Evolutionary conservation across 2,329 filamentous ascomycete species (phyloP), one percentile per base, ranked within the genome.

Genomic region (Aquanectria penicillioides): DNA sequence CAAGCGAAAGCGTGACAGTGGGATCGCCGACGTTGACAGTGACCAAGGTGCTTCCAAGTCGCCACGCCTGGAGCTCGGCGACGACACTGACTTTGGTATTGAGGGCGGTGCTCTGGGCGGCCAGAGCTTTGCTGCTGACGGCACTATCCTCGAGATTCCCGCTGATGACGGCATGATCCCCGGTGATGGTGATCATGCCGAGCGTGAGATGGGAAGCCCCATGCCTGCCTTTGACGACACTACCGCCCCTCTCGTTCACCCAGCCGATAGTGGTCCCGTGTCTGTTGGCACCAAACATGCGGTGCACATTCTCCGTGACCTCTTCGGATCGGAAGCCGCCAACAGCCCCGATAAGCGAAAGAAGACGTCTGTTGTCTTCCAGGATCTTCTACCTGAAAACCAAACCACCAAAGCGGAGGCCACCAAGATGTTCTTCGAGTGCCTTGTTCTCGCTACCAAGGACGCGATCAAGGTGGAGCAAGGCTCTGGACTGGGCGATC

Each of bases 371-470:
- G 93, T 97, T 3, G 83, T 96, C 3, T 97, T 99, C 82, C 94
- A 97, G 70, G 91, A 97, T 57, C 84, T 99, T 43, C 84, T 97
- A 28, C 95, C 95, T 0, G 92, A 97, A 77, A 80, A 83, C 64
- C 86, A 85, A 60, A 94, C 94, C 1, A 93, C 86, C 65, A 92
- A 92, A 75, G 90, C 91, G 8, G 95, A 98, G 70, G 95, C 95
- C 0, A 99, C 95, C 37, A 97, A 97, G 83, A 97, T 99, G 93
- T 99, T 99, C 81, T 99, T 99, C 70, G 95, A 99, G 78, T 90
- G 95, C 52, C 83, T 99, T 20, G 95, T 99, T 3, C 84, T 99
- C 41, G 95, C 94, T 5, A 99, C 95, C 36, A 99, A 99, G 80
- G 95, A 99, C 74, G 95, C 95, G 23, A 91, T 99, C 78, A 97